Base-by-base conservation (phyloP, 2,329 filamentous ascomycete genomes). In the Talaromyces verruculosus region DNA sequence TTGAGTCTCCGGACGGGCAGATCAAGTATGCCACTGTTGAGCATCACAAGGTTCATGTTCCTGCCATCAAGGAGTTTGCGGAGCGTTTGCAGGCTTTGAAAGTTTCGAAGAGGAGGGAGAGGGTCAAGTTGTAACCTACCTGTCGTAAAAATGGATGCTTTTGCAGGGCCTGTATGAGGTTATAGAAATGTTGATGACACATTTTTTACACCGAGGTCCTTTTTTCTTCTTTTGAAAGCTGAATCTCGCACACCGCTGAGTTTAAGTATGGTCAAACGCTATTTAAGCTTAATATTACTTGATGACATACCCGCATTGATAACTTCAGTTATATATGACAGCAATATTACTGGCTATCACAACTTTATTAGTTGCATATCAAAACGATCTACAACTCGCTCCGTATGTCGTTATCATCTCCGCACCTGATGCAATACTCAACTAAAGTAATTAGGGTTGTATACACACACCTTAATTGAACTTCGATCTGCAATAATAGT, bases 21-120 rank as follows among this genome's bases (percentile, higher is more conserved):
- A 78, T 73, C 0, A 76, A 80, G 5, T 85, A 82, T 68, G 82
- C 80, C 62, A 84, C 82, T 0, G 82, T 77, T 41, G 83, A 85
- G 70, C 83, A 85, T 67, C 83, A 85, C 71, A 85, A 85, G 68
- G 82, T 84, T 11, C 78, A 79, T 61, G 73, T 80, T 5, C 78
- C 81, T 11, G 79, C 80, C 28, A 71, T 70, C 51, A 67, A 74
- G 22, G 76, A 80, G 55, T 80, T 84, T 70, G 67, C 77, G 1
- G 43, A 30, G 33, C 37, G 64, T 35, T 17, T 66, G 37, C 49
- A 66, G 39, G 59, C 59, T 15, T 41, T 63, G 49, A 66, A 66
- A 25, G 8, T 39, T 28, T 59, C 49, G 25, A 60, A 30, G 30
- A 43, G 64, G 30, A 62, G 64, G 25, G 59, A 66, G 43, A 45